phyloP scores from a whole-genome alignment of 2,329 filamentous ascomycete genomes.

The Emmonsia crescens region DNA sequence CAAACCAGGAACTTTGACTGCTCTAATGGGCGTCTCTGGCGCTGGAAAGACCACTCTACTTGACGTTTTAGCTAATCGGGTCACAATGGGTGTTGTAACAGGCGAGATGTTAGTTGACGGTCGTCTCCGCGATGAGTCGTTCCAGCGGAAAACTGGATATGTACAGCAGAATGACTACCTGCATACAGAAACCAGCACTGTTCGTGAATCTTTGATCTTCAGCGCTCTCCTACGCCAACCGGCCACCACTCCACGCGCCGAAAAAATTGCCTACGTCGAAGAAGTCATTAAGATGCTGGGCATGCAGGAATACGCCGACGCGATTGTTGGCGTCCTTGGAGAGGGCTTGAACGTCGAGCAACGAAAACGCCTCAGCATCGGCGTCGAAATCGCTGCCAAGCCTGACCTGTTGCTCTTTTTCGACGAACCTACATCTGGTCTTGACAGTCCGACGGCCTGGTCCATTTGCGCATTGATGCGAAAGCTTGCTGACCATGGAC shows the following conservation, averaged over 20 bases:
- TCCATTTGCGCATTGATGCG: constrained; percentile 79
- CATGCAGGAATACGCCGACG: constrained; percentile 84
- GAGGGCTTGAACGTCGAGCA: constrained; percentile 57
- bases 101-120: constrained; percentile 82
- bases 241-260: constrained; percentile 53
- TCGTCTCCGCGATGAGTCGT: constrained; percentile 57
- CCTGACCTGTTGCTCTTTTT: constrained; percentile 82
- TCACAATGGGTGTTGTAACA: constrained; percentile 77
- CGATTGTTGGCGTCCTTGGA: constrained; percentile 79
- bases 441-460: constrained; percentile 90
- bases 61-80: constrained; percentile 74
- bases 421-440: constrained; percentile 88
- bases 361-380: constrained; percentile 73
- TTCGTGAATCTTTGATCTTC: constrained; percentile 79
- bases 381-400: constrained; percentile 87
- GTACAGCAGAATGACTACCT: constrained; percentile 62
- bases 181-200: constrained; percentile 72
- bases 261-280: constrained; percentile 81
- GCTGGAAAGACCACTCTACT: constrained; percentile 91
- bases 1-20: constrained; percentile 80
- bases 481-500: constrained; percentile 78
- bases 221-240: constrained; percentile 80
- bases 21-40: constrained; percentile 79
- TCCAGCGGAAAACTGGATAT: constrained; percentile 78
- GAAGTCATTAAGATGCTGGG: constrained; percentile 86